phyloP scores from a whole-genome alignment of 345 rosid genomes.

The Arabidopsis suecica region DNA sequence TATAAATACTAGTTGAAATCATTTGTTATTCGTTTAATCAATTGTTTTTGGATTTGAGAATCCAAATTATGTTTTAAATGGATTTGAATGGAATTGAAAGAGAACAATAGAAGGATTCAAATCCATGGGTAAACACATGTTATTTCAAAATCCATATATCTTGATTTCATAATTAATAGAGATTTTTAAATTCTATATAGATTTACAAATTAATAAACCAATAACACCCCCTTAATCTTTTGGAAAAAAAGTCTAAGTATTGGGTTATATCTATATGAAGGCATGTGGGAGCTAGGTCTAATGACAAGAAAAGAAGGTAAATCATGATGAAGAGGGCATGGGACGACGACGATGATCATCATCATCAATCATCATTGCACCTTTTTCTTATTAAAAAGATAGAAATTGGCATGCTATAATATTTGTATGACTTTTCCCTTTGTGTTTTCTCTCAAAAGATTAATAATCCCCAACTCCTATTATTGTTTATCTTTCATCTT shows the following conservation, averaged over 20 bases:
- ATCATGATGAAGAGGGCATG: slow-evolving; percentile 42
- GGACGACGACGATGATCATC: slow-evolving; percentile 23
- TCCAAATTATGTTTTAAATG: too few species aligned
- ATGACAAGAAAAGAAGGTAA: background rate
- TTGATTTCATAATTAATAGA: too few species aligned
- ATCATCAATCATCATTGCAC: slow-evolving; percentile 30
- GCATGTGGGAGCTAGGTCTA: slow-evolving; percentile 30
- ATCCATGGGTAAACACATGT: too few species aligned
- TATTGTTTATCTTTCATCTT: slow-evolving; percentile 17
- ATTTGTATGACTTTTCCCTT: slow-evolving; percentile 19
- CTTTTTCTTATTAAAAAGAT: slow-evolving; percentile 29
- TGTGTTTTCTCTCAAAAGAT: background rate
- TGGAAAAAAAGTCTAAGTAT: background rate
- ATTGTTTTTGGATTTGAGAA: too few species aligned
- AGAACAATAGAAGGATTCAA: too few species aligned
- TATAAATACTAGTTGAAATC: too few species aligned
- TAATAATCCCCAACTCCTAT: background rate
- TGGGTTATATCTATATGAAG: slow-evolving; percentile 19
- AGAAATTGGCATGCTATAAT: slow-evolving; percentile 34
- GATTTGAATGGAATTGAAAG: too few species aligned
- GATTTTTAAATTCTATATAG: too few species aligned
- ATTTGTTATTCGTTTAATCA: too few species aligned
- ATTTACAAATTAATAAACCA: too few species aligned
- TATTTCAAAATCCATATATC: too few species aligned
- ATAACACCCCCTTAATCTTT: too few species aligned